Conservation (phyloP, 768 basidiomycete genomes). For the Leccinum uliginosum region DNA sequence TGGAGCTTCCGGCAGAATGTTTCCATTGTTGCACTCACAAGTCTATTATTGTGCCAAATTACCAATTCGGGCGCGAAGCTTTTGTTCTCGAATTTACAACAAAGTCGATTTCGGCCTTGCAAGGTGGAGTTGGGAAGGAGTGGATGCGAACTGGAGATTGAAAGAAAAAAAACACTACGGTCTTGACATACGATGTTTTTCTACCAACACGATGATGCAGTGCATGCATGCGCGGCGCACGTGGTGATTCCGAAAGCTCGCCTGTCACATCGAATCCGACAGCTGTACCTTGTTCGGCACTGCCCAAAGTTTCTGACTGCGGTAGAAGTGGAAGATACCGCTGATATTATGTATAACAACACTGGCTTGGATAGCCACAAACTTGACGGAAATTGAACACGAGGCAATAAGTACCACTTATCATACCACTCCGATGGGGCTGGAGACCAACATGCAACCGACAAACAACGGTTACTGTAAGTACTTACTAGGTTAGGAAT, state of each 20-base stretch:
- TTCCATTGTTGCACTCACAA: conserved; percentile 28
- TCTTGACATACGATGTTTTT: not conserved
- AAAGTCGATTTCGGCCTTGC: not conserved
- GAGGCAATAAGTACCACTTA: not conserved
- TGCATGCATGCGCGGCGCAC: not conserved
- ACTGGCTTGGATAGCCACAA: not conserved
- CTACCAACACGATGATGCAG: not conserved
- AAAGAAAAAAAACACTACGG: not conserved
- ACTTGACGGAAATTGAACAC: not conserved
- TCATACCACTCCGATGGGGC: not conserved
- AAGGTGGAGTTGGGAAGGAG: not conserved
- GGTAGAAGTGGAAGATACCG: conserved; percentile 1
- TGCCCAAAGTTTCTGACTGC: not conserved
- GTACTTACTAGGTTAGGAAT: conserved; percentile 17
- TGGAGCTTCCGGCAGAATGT: not conserved
- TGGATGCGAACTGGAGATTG: not conserved
- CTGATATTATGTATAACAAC: conserved; percentile 2
- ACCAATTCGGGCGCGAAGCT: not conserved
- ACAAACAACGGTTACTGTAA: not conserved
- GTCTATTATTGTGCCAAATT: conserved; percentile 27
- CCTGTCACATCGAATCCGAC: too few species aligned
- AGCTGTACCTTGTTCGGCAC: not conserved
- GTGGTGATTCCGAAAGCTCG: not conserved
- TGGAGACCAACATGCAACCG: not conserved
- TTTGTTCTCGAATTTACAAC: conserved; percentile 21